Evolutionary conservation across 176 grass and related monocot species (phyloP), one percentile per base, ranked within the genome.

Genomic region (Tillandsia leiboldiana): DNA sequence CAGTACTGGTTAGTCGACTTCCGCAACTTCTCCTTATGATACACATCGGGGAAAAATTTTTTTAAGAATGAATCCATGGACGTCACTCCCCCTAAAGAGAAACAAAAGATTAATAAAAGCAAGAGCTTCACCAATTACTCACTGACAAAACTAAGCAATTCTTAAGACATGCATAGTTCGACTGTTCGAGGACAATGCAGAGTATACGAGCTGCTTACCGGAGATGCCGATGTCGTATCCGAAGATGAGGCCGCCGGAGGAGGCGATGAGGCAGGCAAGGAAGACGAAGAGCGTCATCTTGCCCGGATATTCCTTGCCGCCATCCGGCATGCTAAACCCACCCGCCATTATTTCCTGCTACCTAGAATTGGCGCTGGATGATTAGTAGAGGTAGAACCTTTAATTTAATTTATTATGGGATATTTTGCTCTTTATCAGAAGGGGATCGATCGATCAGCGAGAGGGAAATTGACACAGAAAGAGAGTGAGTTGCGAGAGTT

Each of bases 201-300:
- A 17, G 14, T 57, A 57, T 4, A 15, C 0, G 3, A 57, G 12
- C 5, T 8, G n/a, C 17, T 14, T n/a, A 61, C 56, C 56, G 0
- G n/a, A 61, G 56, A 61, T 61, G 56, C 56, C 56, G n/a, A 61
- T 10, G 56, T 61, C 56, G 17, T 61, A 61, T 17, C 56, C 56
- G 56, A 61, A 61, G 56, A 61, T 61, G 56, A 61, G 56, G 22
- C 56, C 56, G 22, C 56, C 56, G 56, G 22, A 61, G 56, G 56
- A 61, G 15, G 56, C 56, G 17, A 59, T 9, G 3, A 59, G 15
- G 18, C 54, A 59, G 20, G 17, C 56, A 15, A 61, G n/a, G 56
- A 61, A 18, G 56, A 61, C 56, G 4, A 18, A n/a, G 15, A 61
- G 15, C 17, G 56, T 61, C n/a, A 61, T 61, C 56, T 61, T 61